Conservation (phyloP, 108 stramenopile genomes). For the Nitzschia palea region DNA sequence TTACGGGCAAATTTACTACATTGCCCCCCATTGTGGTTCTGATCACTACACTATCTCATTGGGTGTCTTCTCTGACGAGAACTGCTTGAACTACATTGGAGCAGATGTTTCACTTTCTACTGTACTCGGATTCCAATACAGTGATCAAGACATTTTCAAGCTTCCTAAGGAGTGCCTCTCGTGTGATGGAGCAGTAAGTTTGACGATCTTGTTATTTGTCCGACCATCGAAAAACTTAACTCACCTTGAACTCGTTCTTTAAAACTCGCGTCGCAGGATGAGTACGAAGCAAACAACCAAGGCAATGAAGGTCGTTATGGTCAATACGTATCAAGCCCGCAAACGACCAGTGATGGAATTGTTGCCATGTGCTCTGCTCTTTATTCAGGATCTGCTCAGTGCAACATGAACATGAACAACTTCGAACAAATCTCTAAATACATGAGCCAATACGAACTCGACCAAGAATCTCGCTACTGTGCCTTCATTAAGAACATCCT, state of each 20-base stretch:
- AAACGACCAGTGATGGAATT: conserved; percentile 21
- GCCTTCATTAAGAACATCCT: conserved; percentile 47
- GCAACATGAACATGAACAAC: conserved; percentile 37
- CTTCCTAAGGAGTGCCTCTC: conserved; percentile 61
- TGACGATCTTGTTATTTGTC: neutral
- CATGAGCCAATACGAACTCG: conserved; percentile 28
- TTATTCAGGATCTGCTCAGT: conserved; percentile 26
- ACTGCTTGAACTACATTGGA: conserved; percentile 66
- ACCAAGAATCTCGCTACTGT: conserved; percentile 36
- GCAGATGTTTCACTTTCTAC: conserved; percentile 29
- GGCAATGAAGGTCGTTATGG: conserved; percentile 17
- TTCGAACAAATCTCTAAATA: conserved; percentile 17
- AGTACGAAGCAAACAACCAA: conserved; percentile 19
- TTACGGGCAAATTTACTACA: conserved; percentile 47
- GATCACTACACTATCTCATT: conserved; percentile 69
- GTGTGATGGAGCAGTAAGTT: conserved; percentile 42
- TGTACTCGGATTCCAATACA: conserved; percentile 42
- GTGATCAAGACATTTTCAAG: conserved; percentile 29
- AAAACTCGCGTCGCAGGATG: neutral
- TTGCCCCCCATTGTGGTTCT: conserved; percentile 67
- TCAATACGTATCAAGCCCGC: conserved; percentile 24
- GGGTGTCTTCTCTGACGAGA: conserved; percentile 73
- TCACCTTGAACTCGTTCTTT: neutral
- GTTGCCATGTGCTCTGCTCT: conserved; percentile 37
- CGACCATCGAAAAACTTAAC: neutral